A percentile compares a stretch with the other conserved stretches of the same genome.
Evolutionary conservation across 331 rosid genomes (phyloP).

Genomic region (Pyrus hybrid): DNA sequence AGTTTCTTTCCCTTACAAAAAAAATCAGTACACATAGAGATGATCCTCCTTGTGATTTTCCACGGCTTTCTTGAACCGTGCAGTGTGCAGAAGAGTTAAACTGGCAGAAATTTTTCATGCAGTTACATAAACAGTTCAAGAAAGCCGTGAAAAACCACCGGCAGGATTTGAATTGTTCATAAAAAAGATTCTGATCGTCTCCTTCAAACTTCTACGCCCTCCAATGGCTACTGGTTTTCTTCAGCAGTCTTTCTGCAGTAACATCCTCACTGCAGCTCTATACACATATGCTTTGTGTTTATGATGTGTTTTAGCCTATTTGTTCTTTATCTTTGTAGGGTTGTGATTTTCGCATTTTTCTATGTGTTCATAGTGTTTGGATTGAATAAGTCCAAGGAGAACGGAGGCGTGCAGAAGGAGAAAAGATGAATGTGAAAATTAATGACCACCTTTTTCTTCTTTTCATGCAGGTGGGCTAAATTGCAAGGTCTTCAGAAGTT

Average conservation of each 20-base stretch:
- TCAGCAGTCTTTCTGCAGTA: not conserved
- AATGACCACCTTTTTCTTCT: not conserved
- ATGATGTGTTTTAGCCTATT: not conserved
- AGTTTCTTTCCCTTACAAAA: not conserved
- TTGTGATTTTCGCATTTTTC: too few species aligned
- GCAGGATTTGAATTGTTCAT: constrained; percentile 2
- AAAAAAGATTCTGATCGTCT: not conserved
- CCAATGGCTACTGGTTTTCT: not conserved
- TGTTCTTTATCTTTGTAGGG: too few species aligned
- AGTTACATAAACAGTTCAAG: constrained; percentile 18
- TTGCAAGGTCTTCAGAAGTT: not conserved
- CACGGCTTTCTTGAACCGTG: constrained; percentile 67
- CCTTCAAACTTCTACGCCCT: not conserved
- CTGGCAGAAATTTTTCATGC: not conserved
- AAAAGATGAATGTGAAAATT: too few species aligned
- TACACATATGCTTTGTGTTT: not conserved
- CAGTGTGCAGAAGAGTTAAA: too few species aligned
- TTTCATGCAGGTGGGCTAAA: not conserved
- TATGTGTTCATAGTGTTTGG: too few species aligned
- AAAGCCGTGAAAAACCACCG: constrained; percentile 22
- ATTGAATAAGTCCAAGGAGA: too few species aligned
- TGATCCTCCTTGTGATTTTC: constrained; percentile 40
- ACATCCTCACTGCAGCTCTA: not conserved
- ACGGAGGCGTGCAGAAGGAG: too few species aligned
- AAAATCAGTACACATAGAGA: not conserved